These are phyloP conservation scores for Pharnaceum exiguum DNA, from an alignment of 148 eudicot genomes.

Conservation along the genomic window DNA sequence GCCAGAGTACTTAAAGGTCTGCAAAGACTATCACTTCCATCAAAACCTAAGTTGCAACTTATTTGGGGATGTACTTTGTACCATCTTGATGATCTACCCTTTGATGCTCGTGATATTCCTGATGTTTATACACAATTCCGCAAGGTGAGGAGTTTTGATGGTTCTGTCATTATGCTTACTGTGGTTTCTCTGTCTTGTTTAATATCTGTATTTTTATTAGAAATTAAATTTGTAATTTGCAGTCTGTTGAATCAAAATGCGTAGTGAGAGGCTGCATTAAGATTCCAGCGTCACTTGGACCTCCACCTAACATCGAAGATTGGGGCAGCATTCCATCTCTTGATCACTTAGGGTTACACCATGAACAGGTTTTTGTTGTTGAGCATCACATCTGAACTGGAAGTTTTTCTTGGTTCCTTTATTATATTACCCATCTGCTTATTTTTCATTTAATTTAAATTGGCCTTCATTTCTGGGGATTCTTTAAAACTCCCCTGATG, in stretches of 20 bases:
- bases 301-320: constrained; percentile 55
- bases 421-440: neutral
- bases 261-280: constrained; percentile 56
- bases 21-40: constrained; percentile 19
- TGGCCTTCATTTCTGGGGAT: no score
- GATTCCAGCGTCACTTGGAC: constrained; percentile 68
- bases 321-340: constrained; percentile 78
- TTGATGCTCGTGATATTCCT: constrained; percentile 40
- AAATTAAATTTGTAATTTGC: constrained; percentile 14
- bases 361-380: constrained; percentile 50
- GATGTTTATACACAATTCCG: constrained; percentile 91
- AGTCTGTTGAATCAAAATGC: constrained; percentile 79
- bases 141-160: constrained; percentile 40
- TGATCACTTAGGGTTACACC: constrained; percentile 46
- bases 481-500: neutral
- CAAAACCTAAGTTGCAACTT: constrained; percentile 51
- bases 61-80: constrained; percentile 84
- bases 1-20: constrained; percentile 34
- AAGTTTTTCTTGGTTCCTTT: neutral
- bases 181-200: neutral
- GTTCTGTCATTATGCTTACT: neutral
- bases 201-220: neutral
- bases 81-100: constrained; percentile 87
- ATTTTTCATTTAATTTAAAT: neutral
- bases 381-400: neutral